Conservation (phyloP, 495 filamentous ascomycete species). For the Penicillium arizonense region DNA sequence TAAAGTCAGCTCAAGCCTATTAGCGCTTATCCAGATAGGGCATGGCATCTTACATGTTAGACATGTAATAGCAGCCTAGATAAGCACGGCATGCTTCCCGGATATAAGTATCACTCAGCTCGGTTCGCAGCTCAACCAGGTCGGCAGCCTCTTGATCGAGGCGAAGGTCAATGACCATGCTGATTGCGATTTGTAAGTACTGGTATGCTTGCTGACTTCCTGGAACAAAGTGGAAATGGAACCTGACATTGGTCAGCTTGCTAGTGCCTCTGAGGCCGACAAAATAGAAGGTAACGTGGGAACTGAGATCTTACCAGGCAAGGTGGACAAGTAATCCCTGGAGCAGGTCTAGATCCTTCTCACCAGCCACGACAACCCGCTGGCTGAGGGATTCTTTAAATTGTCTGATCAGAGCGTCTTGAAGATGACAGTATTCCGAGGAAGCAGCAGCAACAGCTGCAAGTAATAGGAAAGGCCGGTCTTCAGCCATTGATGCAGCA, state of each 20-base stretch:
- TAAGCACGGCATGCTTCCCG: conserved; percentile 13
- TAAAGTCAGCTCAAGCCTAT: conserved; percentile 5
- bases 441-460: conserved; percentile 18
- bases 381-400: conserved; percentile 6
- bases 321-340: conserved; percentile 25
- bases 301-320: conserved; percentile 16
- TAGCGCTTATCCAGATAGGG: background rate
- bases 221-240: conserved; percentile 13
- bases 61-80: conserved; percentile 18
- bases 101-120: conserved; percentile 4
- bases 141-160: background rate
- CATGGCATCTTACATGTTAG: conserved; percentile 11
- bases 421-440: conserved; percentile 8
- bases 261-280: background rate
- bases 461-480: conserved; percentile 20
- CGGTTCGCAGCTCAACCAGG: conserved; percentile 3
- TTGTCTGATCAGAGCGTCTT: conserved; percentile 11
- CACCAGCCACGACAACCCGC: conserved; percentile 14
- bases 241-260: conserved; percentile 3
- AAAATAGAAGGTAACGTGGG: background rate
- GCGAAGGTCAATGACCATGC: conserved; percentile 18
- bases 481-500: conserved; percentile 9
- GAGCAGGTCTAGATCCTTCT: conserved; percentile 24
- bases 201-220: conserved; percentile 12
- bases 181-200: conserved; percentile 20